Base-by-base conservation (phyloP, 2,329 filamentous ascomycete species). In the Verticillium nonalfalfae region DNA sequence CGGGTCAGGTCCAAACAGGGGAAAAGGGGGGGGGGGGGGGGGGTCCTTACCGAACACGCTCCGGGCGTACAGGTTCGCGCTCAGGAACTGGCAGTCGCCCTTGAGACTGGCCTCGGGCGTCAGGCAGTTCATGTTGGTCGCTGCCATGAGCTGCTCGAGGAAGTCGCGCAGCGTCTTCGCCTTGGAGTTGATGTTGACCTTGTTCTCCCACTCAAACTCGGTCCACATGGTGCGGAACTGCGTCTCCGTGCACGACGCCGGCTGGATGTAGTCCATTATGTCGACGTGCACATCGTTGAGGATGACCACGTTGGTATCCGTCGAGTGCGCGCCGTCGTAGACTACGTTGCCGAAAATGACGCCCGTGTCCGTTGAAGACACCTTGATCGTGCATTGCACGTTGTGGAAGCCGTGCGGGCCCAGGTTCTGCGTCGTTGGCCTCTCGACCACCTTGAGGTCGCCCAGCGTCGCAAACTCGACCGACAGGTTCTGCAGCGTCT, bases 151-250 rank as follows among this genome's bases (percentile, higher is more conserved):
- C 74, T 96, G 90, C 68, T 91, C 89, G 66, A 99, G 79, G 85
- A 99, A 99, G 21, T 96, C 92, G 58, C 94, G 87, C 64, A 99
- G 82, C 34, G 86, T 90, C 81, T 94, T 96, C 67, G 91, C 92
- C 82, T 97, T 98, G 66, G 91, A 96, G 78, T 97, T 97, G 79
- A 99, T 98, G 79, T 99, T 99, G 76, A 99, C 94, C 85, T 99
- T 99, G 81, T 99, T 99, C 82, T 99, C 95, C 95, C 95, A 99
- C 75, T 99, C 95, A 68, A 99, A 99, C 74, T 99, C 95, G 40
- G 95, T 99, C 95, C 95, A 99, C 95, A 99, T 99, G n/a, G 92
- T 96, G 63, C 95, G 87, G 88, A 99, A 99, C 72, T 98, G 93
- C 11, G 94, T 97, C 81, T 99, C 95, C 4, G 92, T 95, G 82